phyloP scores from a whole-genome alignment of 257 asterid genomes.

The Nicotiana paniculata region DNA sequence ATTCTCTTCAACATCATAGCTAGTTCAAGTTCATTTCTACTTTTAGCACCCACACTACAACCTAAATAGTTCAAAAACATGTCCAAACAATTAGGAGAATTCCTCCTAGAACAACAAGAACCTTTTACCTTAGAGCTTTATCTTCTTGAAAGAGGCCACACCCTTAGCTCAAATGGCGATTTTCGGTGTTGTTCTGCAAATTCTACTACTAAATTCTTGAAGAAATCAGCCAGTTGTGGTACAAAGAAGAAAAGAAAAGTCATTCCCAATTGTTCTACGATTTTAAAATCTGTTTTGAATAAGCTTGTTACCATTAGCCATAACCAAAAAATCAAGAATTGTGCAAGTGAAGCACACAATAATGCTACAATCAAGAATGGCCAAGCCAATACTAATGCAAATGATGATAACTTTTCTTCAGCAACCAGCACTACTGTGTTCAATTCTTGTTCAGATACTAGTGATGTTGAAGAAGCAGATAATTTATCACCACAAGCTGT shows the following conservation, averaged over 20 bases:
- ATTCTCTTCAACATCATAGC: neutral
- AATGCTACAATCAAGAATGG: neutral
- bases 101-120: slow-evolving; percentile 71
- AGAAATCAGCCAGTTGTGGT: slow-evolving; percentile 23
- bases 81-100: slow-evolving; percentile 32
- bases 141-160: slow-evolving; percentile 44
- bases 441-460: slow-evolving; percentile 38
- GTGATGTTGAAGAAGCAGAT: slow-evolving; percentile 23
- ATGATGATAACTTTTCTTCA: slow-evolving; percentile 32
- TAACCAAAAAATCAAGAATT: slow-evolving; percentile 17
- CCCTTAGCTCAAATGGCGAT: neutral
- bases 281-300: slow-evolving; percentile 29
- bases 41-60: neutral
- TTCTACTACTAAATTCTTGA: slow-evolving; percentile 8
- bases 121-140: slow-evolving; percentile 55
- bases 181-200: neutral
- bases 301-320: slow-evolving; percentile 16
- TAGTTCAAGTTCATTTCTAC: neutral
- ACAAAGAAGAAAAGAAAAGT: slow-evolving; percentile 21
- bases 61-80: neutral
- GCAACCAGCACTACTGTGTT: slow-evolving; percentile 27
- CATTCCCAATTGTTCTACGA: slow-evolving; percentile 35
- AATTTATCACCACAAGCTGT: slow-evolving; percentile 3
- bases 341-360: neutral
- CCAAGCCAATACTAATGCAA: slow-evolving; percentile 14